Base-by-base conservation (phyloP, 2,329 filamentous ascomycete genomes). In the Fusarium tricinctum region DNA sequence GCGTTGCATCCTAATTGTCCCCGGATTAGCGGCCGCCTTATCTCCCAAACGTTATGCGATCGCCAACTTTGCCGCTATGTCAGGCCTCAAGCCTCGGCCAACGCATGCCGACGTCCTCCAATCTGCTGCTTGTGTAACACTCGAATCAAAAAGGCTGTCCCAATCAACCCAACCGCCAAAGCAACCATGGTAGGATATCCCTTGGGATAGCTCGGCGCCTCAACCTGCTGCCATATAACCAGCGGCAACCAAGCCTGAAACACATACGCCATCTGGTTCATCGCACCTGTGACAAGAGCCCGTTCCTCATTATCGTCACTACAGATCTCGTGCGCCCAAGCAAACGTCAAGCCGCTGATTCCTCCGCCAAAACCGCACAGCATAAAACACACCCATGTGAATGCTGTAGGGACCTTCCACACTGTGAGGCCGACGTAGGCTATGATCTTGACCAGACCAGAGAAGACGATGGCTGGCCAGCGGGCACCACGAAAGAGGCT, bases 191-290 rank as follows among this genome's bases (percentile, higher is more conserved):
- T 89, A 12, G 87, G 81, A 53, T 85, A 91, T 0, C 89, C 89
- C 69, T 88, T 90, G 0, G 78, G 80, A 57, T 91, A 91, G 40
- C 78, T 67, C 0, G 89, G 89, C 0, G 85, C 86, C 62, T 91
- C 88, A 1, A 89, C 81, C 75, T 90, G 87, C 77, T 88, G 86
- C 89, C 89, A 92, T 2, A 91, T 83, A 10, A 91, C 73, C 22
- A 90, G 81, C 7, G 90, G 90, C 40, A 92, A 74, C 90, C 90
- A 92, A 0, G 89, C 88, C 72, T 92, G 89, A 45, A 92, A 78
- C 2, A 91, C 88, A 60, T 92, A 91, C 0, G 89, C 89, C 79
- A 92, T 85, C 73, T 90, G 85, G 58, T 92, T 92, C 88, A 92
- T 92, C n/a, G 83, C 79, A 0, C 83, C 89, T 1, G 89, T 85